Evolutionary conservation across 2,329 filamentous ascomycete genomes (phyloP).

Genomic region (Chaetomium olivaceum): DNA sequence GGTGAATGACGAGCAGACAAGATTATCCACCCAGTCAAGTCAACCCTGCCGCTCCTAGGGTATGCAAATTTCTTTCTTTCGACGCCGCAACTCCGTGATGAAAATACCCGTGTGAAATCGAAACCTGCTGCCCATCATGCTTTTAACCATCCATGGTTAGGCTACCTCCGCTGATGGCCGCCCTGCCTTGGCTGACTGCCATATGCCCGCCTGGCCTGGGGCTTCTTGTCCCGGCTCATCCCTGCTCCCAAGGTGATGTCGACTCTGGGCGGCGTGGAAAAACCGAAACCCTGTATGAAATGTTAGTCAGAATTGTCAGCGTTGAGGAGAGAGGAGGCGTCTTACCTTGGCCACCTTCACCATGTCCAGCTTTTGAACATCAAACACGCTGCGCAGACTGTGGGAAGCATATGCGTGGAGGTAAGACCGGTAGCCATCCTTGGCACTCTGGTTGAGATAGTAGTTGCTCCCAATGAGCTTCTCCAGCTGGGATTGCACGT

Average conservation of each 20-base stretch:
- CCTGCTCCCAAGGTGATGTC: constrained; percentile 77
- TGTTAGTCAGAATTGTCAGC: constrained; percentile 13
- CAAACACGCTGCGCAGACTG: constrained; percentile 78
- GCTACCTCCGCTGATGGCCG: constrained; percentile 11
- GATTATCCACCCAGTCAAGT: background rate
- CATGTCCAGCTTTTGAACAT: constrained; percentile 78
- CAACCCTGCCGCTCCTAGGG: background rate
- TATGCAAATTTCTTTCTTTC: background rate
- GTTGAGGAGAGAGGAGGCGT: background rate
- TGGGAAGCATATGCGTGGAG: constrained; percentile 93
- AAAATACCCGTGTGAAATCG: background rate
- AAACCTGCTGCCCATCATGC: constrained; percentile 3
- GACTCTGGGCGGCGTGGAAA: constrained; percentile 72
- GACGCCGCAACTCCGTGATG: constrained; percentile 1
- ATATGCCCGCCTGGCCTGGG: constrained; percentile 64
- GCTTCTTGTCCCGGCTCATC: constrained; percentile 72
- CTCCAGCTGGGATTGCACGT: constrained; percentile 88
- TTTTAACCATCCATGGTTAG: background rate
- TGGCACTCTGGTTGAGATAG: constrained; percentile 86
- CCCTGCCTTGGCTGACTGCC: constrained; percentile 62
- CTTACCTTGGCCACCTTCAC: constrained; percentile 72
- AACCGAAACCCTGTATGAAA: constrained; percentile 64
- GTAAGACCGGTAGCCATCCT: constrained; percentile 82
- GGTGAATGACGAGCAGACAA: background rate
- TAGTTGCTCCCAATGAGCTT: constrained; percentile 95